These are phyloP conservation scores for Bothriochloa decipiens DNA, from an alignment of 176 grass and related monocot genomes.

Conservation along the genomic window DNA sequence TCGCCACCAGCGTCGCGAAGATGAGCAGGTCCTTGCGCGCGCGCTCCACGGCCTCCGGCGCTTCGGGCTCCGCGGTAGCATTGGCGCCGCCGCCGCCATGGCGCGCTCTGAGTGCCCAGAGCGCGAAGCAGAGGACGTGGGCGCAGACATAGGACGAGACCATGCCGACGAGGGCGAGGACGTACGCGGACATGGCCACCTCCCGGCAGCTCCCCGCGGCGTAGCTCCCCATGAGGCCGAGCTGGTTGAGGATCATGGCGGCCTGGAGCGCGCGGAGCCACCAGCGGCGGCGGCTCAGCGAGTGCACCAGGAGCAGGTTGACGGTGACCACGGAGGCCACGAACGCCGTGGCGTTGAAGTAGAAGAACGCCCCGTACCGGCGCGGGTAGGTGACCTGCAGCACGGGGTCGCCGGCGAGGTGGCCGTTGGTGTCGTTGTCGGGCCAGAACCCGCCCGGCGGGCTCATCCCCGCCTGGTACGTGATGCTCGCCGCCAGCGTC, in stretches of 20 bases:
- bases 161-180: conserved; percentile 30
- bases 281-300: conserved; percentile 15
- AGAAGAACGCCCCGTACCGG: conserved; percentile 47
- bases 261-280: conserved; percentile 58
- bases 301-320: conserved; percentile 51
- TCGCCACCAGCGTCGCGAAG: not conserved
- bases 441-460: not conserved
- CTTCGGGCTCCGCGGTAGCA: not conserved
- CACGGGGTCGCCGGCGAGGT: not conserved
- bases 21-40: not conserved
- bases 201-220: conserved; percentile 50
- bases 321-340: conserved; percentile 49
- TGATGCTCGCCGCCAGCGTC: conserved; percentile 13
- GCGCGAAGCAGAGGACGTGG: conserved; percentile 35
- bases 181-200: conserved; percentile 42
- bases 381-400: conserved; percentile 18
- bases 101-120: not conserved
- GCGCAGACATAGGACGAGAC: conserved; percentile 37
- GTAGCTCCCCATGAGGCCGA: conserved; percentile 50
- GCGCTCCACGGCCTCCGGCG: not conserved
- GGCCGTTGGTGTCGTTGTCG: not conserved
- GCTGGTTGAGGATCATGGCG: conserved; percentile 48
- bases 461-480: not conserved
- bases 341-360: conserved; percentile 53
- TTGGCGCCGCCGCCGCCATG: not conserved